Base-by-base conservation (phyloP, 306 rosid genomes). In the Fragaria iinumae region DNA sequence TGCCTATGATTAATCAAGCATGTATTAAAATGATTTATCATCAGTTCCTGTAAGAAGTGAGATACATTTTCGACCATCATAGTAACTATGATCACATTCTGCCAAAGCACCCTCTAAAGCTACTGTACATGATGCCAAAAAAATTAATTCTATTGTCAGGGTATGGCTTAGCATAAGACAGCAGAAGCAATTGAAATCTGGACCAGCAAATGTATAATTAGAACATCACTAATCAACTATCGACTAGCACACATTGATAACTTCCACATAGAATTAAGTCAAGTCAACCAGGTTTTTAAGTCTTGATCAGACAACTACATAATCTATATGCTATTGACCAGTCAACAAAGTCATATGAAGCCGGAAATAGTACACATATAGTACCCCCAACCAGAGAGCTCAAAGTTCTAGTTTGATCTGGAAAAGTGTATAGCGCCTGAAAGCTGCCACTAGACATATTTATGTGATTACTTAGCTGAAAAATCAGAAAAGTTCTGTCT, bases 1-100 rank as follows among this genome's bases (percentile, higher is more conserved):
- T 75, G 91, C 90, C 98, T 90, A 64, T 73, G 80, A 41, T 78
- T 75, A 67, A 78, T 76, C 72, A 78, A 65, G 65, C 57, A 63
- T 16, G 53, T 7, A 49, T 32, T 48, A 48, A 38, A 38, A 76
- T 82, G 64, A 55, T 71, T n/a, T 49, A 17, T 39, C 0, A 5
- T 21, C 49, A 71, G 74, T 60, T 59, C 76, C 79, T 82, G 63
- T 47, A 57, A 50, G 80, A 57, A 50, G 80, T 67, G 39, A 72
- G 77, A 76, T 77, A 68, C 56, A 73, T n/a, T 8, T 59, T 53
- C 34, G 32, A 43, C 69, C 23, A 20, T 11, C 41, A 25, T 11
- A 6, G 34, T 38, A 29, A 62, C 23, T 1, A 25, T 48, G 14
- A 66, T 29, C 3, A 53, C n/a, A 25, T 3, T 53, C 11, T n/a